Conservation (phyloP, 2,329 filamentous ascomycete species). For the Fusarium tuaranense region DNA sequence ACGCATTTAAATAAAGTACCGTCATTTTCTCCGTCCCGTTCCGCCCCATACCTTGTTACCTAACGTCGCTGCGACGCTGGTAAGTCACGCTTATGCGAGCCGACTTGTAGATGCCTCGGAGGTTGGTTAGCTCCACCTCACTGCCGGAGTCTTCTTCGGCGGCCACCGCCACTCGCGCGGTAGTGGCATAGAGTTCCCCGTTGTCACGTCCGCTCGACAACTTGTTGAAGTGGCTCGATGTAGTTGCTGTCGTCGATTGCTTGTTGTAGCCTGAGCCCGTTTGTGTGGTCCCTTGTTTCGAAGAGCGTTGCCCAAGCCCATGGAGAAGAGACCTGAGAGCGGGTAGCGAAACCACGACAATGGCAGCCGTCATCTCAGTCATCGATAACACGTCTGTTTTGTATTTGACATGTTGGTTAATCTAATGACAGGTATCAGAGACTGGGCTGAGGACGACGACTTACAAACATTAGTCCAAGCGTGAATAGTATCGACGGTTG, state of each 20-base stretch:
- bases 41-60: slow-evolving; percentile 5
- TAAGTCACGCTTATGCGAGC: slow-evolving; percentile 39
- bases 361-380: slow-evolving; percentile 35
- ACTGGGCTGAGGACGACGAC: slow-evolving; percentile 10
- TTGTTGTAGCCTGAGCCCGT: slow-evolving; percentile 36
- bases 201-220: slow-evolving; percentile 35
- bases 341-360: slow-evolving; percentile 35
- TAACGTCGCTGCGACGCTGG: slow-evolving; percentile 14
- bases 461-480: slow-evolving; percentile 42
- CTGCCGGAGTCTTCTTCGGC: slow-evolving; percentile 37
- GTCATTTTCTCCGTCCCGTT: not conserved
- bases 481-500: slow-evolving; percentile 36
- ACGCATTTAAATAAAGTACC: not conserved
- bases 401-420: not conserved
- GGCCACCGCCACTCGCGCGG: slow-evolving; percentile 19
- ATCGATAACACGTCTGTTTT: slow-evolving; percentile 32
- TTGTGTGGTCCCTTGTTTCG: slow-evolving; percentile 24
- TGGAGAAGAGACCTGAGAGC: slow-evolving; percentile 36
- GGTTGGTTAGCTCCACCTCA: slow-evolving; percentile 38
- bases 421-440: not conserved
- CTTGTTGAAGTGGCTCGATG: slow-evolving; percentile 35
- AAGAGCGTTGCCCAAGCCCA: slow-evolving; percentile 23
- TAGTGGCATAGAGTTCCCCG: slow-evolving; percentile 18
- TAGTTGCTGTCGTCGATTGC: slow-evolving; percentile 3
- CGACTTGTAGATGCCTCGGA: slow-evolving; percentile 39